These are phyloP conservation scores for Sporopachydermia quercuum DNA, from an alignment of 805 yeast species.

Conservation along the genomic window DNA sequence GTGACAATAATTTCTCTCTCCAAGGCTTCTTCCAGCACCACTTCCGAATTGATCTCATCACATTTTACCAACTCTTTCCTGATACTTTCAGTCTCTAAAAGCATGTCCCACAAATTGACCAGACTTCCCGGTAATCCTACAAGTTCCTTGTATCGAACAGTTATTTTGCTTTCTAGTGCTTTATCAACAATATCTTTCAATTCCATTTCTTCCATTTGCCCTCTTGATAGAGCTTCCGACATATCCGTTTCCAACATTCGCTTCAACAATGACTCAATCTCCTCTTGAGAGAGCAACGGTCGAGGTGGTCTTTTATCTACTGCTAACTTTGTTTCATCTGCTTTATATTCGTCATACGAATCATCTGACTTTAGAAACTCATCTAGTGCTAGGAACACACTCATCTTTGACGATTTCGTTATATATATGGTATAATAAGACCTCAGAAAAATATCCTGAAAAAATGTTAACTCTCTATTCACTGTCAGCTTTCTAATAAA, in stretches of 20 bases:
- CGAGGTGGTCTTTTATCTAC: neutral
- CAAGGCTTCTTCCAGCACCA: neutral
- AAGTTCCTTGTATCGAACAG: neutral
- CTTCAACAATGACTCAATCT: neutral
- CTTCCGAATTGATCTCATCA: neutral
- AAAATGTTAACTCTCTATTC: too few relatives aligned
- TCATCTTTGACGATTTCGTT: too few relatives aligned
- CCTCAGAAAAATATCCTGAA: too few relatives aligned
- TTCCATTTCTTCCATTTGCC: neutral
- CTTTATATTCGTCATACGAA: neutral
- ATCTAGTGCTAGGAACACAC: neutral
- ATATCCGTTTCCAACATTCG: neutral
- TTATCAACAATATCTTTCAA: neutral
- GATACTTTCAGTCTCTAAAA: neutral
- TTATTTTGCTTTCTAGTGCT: neutral
- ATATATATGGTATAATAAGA: too few relatives aligned
- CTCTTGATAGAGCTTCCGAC: neutral
- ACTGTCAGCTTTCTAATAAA: too few relatives aligned
- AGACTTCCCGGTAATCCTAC: neutral
- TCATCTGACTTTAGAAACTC: neutral
- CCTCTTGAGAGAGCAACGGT: neutral
- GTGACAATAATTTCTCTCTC: neutral
- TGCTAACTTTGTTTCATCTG: neutral
- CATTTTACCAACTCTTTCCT: neutral
- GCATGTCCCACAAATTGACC: neutral